Evolutionary conservation across 352 stramenopile genomes (phyloP).

Genomic region (Globisporangium spinosum): DNA sequence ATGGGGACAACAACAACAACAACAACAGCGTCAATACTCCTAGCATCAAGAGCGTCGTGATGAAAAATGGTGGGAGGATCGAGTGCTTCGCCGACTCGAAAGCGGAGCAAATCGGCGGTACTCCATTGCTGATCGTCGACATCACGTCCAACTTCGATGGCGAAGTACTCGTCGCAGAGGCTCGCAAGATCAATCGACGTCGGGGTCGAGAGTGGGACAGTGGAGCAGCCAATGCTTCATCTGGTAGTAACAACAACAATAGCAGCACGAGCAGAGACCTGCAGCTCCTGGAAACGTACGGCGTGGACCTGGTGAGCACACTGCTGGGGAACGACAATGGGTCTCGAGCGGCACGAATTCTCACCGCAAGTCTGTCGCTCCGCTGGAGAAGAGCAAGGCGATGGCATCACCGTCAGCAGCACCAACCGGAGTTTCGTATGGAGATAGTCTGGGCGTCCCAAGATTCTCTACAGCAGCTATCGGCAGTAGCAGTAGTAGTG

Average conservation of each 20-base stretch:
- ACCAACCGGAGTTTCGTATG: background rate
- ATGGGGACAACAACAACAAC: slow-evolving; percentile 2
- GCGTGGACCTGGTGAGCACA: slow-evolving; percentile 49
- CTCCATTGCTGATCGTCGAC: slow-evolving; percentile 40
- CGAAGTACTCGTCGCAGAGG: slow-evolving; percentile 30
- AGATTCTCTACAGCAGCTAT: background rate
- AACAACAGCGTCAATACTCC: background rate
- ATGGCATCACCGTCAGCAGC: background rate
- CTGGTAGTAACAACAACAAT: slow-evolving; percentile 7
- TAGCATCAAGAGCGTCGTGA: slow-evolving; percentile 34
- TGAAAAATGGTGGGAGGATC: slow-evolving; percentile 45
- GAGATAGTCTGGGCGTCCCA: background rate
- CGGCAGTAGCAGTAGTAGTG: background rate
- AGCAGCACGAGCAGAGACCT: slow-evolving; percentile 23
- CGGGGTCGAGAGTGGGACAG: slow-evolving; percentile 8
- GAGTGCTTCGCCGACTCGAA: slow-evolving; percentile 40
- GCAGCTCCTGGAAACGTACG: slow-evolving; percentile 55
- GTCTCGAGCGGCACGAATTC: background rate
- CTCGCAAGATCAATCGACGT: slow-evolving; percentile 21
- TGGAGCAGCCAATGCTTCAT: slow-evolving; percentile 10
- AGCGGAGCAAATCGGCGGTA: slow-evolving; percentile 11
- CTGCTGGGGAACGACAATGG: slow-evolving; percentile 26
- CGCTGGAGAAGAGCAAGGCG: slow-evolving; percentile 14
- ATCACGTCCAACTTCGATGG: slow-evolving; percentile 45
- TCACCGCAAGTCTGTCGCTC: slow-evolving; percentile 1